These are phyloP conservation scores for Tripidium arundinaceum DNA, from an alignment of 202 grass and related monocot genomes.

Conservation along the genomic window DNA sequence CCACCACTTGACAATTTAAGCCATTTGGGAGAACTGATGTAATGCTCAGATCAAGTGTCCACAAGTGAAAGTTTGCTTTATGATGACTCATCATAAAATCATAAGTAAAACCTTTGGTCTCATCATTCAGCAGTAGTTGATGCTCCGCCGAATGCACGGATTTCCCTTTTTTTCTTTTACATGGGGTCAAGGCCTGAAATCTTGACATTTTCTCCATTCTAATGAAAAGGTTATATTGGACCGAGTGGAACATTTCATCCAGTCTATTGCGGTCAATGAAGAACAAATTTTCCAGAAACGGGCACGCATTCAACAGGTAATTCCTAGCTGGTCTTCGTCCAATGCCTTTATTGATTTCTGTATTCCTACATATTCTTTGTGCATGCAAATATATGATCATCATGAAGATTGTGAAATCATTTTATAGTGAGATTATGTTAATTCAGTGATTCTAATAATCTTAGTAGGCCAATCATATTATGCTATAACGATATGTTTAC, in stretches of 20 bases:
- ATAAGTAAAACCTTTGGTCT: background rate
- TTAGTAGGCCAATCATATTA: background rate
- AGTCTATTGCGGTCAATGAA: constrained; percentile 77
- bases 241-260: constrained; percentile 92
- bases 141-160: background rate
- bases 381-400: constrained; percentile 10
- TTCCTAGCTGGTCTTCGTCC: constrained; percentile 25
- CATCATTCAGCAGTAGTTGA: constrained; percentile 6
- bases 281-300: constrained; percentile 98
- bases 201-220: constrained; percentile 31
- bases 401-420: background rate
- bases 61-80: background rate
- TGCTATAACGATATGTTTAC: too few relatives aligned
- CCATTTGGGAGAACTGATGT: background rate
- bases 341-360: constrained; percentile 23
- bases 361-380: constrained; percentile 5
- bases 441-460: background rate
- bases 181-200: constrained; percentile 14
- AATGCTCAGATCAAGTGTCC: background rate
- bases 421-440: constrained; percentile 9
- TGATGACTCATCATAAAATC: background rate
- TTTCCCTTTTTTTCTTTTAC: background rate
- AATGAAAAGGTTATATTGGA: constrained; percentile 80
- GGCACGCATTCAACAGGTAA: constrained; percentile 89
- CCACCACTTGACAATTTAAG: background rate